Conservation (phyloP, 805 yeast species). For the Saturnispora zaruensis region DNA sequence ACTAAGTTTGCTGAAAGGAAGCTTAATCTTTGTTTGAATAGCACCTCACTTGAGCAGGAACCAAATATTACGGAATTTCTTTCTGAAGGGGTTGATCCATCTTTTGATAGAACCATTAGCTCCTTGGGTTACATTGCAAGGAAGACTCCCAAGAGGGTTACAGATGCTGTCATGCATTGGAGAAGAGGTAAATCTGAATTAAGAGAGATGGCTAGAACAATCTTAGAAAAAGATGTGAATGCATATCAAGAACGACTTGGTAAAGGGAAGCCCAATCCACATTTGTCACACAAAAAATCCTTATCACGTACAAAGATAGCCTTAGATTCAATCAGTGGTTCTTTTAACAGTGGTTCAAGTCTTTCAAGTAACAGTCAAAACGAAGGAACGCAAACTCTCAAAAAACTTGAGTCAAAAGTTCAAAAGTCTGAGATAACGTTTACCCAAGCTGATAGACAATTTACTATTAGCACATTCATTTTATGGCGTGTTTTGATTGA, state of each 20-base stretch:
- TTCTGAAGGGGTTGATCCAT: slow-evolving; percentile 79
- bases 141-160: slow-evolving; percentile 86
- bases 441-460: slow-evolving; percentile 78
- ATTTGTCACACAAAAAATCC: slow-evolving; percentile 18
- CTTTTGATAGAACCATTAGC: slow-evolving; percentile 76
- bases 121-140: slow-evolving; percentile 88
- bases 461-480: slow-evolving; percentile 78
- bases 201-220: slow-evolving; percentile 54
- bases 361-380: neutral
- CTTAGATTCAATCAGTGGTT: neutral
- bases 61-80: slow-evolving; percentile 73
- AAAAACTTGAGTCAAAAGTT: slow-evolving; percentile 22
- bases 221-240: slow-evolving; percentile 34
- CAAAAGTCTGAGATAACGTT: slow-evolving; percentile 53
- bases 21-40: slow-evolving; percentile 59
- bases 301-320: slow-evolving; percentile 17
- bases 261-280: neutral
- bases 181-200: slow-evolving; percentile 86
- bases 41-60: slow-evolving; percentile 56
- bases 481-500: slow-evolving; percentile 88
- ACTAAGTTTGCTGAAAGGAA: slow-evolving; percentile 90
- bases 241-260: slow-evolving; percentile 18
- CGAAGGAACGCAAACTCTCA: slow-evolving; percentile 9
- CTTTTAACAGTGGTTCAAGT: neutral
- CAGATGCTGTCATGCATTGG: slow-evolving; percentile 98